Base-by-base conservation (phyloP, 2,329 filamentous ascomycete genomes). In the Aureobasidium namibiae region DNA sequence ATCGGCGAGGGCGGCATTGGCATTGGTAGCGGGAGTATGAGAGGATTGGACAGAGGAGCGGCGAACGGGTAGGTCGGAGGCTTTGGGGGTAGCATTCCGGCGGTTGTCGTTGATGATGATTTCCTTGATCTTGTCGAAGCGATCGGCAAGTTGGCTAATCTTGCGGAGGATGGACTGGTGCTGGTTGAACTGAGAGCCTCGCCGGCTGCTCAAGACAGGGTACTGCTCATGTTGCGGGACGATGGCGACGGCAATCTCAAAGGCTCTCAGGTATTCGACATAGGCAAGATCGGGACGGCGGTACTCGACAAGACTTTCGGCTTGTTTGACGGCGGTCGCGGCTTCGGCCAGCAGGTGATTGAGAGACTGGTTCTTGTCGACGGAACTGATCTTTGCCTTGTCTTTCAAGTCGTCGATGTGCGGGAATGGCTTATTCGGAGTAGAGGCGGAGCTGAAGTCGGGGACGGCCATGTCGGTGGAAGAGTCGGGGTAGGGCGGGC, bases 181-280 rank as follows among this genome's bases (percentile, higher is more conserved):
- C 33, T 33, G 24, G 18, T 34, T 29, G 31, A 50, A 52, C 10
- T 59, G 57, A 23, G 54, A 48, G 23, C 36, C 57, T 24, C 39
- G 38, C 4, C 45, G 45, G 38, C 38, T 48, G 14, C 21, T 44
- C 8, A 59, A 18, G 13, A 24, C 23, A 10, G 57, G 81, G 70
- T 85, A 95, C 62, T 92, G 89, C 60, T 82, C 83, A 70, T 95
- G 90, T 36, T 79, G 80, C 2, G 89, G 88, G 26, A 97, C 86
- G 42, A 86, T 76, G 59, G 92, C 85, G 53, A 91, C 80, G 14
- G 88, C 82, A 59, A 96, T 87, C 60, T 91, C 85, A 61, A 82
- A 91, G 11, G 92, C 89, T 63, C 87, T 83, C 60, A 97, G 81
- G 68, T 92, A 97, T 62, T 95, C 89, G 64, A 88, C 83, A 59